Evolutionary conservation across 108 stramenopile genomes (phyloP).

Genomic region (Discostella stelligeroides): DNA sequence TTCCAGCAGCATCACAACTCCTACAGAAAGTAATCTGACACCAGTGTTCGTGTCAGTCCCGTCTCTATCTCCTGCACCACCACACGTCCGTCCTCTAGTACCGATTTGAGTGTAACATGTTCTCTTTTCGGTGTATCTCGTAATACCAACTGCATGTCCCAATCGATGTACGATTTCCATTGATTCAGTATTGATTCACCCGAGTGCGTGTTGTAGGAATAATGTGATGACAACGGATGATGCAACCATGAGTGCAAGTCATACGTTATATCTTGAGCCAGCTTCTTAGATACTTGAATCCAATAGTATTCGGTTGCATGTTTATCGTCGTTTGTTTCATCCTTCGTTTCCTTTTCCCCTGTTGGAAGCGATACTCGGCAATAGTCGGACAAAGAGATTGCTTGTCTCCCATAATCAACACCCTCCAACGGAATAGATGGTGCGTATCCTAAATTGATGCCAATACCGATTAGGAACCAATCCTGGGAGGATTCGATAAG

Average conservation of each 20-base stretch:
- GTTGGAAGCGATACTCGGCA: conserved; percentile 16
- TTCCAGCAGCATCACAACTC: too few species aligned
- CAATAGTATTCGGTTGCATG: conserved; percentile 23
- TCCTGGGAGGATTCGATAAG: conserved; percentile 52
- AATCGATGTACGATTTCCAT: conserved; percentile 52
- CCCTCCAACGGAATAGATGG: conserved; percentile 68
- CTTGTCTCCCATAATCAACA: conserved; percentile 61
- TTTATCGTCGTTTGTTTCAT: conserved; percentile 11
- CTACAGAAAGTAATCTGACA: conserved; percentile 53
- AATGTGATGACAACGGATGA: conserved; percentile 8
- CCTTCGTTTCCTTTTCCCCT: conserved; percentile 15
- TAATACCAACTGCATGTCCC: conserved; percentile 51
- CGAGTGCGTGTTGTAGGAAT: conserved; percentile 2
- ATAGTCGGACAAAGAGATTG: conserved; percentile 66
- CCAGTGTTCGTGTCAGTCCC: conserved; percentile 40
- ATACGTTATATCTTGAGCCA: conserved; percentile 33
- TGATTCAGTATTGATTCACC: conserved; percentile 36
- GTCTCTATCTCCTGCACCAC: conserved; percentile 46
- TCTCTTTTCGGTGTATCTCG: conserved; percentile 44
- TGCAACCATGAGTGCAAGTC: conserved; percentile 51
- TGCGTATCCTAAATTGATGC: conserved; percentile 88
- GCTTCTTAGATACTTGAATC: conserved; percentile 33
- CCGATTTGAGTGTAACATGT: conserved; percentile 33
- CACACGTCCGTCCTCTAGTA: conserved; percentile 49
- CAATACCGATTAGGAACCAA: conserved; percentile 92